These are phyloP conservation scores for Agarophyton chilense DNA, from an alignment of 23 red algal species.

Conservation along the genomic window DNA sequence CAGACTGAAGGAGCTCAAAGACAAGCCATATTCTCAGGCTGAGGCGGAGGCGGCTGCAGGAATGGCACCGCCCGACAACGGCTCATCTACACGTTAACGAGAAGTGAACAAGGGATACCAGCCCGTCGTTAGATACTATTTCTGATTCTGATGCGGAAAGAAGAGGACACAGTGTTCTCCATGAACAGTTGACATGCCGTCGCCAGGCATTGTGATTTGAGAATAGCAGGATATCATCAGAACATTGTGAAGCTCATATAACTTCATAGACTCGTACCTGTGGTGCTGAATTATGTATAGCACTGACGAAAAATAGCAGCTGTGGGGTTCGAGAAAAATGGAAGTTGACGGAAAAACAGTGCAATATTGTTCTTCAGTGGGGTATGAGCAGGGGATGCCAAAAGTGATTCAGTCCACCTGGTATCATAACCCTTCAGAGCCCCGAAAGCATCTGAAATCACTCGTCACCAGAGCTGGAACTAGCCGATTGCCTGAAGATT, in stretches of 20 bases:
- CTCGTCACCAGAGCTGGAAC: neutral
- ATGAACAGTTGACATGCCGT: no score
- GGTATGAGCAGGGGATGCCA: neutral
- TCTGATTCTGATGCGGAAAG: neutral
- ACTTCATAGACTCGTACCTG: no score
- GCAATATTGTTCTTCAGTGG: no score
- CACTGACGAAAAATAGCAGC: neutral
- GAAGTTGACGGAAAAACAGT: no score
- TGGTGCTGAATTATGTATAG: no score
- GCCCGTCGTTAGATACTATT: neutral
- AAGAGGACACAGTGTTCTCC: no score
- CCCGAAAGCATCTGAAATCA: neutral
- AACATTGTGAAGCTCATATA: no score
- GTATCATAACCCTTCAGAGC: neutral
- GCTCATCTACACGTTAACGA: neutral
- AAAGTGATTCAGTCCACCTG: neutral
- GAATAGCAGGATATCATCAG: no score
- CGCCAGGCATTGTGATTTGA: no score
- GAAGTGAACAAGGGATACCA: neutral
- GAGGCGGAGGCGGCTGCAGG: slow-evolving; percentile 88
- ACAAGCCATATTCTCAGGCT: slow-evolving; percentile 70
- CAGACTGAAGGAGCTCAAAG: slow-evolving; percentile 67
- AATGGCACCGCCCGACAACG: slow-evolving; percentile 68
- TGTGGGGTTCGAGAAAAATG: neutral
- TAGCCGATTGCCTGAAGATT: no score